phyloP scores from a whole-genome alignment of 345 rosid species.

The Sapria himalayana region DNA sequence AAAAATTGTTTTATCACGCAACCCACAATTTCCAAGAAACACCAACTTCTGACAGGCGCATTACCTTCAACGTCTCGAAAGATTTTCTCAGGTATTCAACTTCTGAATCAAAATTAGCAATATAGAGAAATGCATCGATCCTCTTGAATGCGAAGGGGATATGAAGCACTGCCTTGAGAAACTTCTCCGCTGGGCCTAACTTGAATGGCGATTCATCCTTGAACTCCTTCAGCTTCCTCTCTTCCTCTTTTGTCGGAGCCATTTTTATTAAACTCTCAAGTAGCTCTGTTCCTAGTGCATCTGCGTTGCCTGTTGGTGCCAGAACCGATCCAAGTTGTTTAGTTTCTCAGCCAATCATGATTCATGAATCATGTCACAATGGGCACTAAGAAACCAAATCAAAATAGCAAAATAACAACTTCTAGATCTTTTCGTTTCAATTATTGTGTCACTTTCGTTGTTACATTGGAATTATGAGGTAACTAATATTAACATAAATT shows the following conservation, averaged over 20 bases:
- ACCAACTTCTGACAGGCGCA: not conserved
- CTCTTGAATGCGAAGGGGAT: constrained; percentile 84
- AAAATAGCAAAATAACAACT: too few species aligned
- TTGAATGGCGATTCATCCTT: constrained; percentile 57
- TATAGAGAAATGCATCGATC: constrained; percentile 75
- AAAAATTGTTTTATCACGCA: constrained; percentile 4
- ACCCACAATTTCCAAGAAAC: not conserved
- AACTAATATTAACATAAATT: too few species aligned
- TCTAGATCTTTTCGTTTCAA: too few species aligned
- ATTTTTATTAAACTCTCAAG: constrained; percentile 79
- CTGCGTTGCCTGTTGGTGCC: constrained; percentile 44
- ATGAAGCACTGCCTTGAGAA: constrained; percentile 58
- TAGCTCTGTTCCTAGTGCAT: constrained; percentile 74
- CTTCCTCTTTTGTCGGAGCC: constrained; percentile 92
- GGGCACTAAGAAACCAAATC: too few species aligned
- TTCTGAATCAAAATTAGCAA: constrained; percentile 77
- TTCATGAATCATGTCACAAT: too few species aligned
- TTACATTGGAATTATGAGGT: too few species aligned
- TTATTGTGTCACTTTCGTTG: too few species aligned
- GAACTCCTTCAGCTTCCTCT: constrained; percentile 50
- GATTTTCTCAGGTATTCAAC: constrained; percentile 58
- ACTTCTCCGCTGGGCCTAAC: constrained; percentile 85
- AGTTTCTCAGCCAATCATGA: too few species aligned
- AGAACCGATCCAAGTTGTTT: too few species aligned
- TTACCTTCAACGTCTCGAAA: constrained; percentile 63